phyloP scores from a whole-genome alignment of 192 early-diverging fungal species.

The Backusella parvicylindrica region DNA sequence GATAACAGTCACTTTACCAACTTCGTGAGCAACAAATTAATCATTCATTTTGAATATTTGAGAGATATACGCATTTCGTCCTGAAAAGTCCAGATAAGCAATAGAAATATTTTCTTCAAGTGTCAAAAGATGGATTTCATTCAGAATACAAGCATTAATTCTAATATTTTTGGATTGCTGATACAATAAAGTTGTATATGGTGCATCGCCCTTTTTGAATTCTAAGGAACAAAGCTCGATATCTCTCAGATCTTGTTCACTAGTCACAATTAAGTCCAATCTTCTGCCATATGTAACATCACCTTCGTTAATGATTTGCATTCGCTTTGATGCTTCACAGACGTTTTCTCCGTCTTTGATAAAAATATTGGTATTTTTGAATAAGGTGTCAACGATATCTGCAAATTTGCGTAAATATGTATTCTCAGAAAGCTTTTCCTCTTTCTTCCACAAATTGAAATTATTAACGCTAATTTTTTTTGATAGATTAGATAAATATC shows the following conservation, averaged over 20 bases:
- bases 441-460: neutral
- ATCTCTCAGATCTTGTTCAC: neutral
- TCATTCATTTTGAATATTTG: neutral
- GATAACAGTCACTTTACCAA: neutral
- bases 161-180: neutral
- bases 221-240: neutral
- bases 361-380: neutral
- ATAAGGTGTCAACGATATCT: neutral
- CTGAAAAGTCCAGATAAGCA: neutral
- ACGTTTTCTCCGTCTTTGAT: neutral
- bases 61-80: neutral
- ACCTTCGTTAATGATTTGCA: neutral
- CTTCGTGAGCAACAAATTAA: neutral
- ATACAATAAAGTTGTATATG: neutral
- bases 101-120: neutral
- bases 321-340: neutral
- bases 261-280: neutral
- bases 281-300: neutral
- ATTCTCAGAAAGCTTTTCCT: neutral
- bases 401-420: neutral
- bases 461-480: neutral
- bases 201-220: neutral
- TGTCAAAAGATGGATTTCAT: neutral
- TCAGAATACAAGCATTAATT: neutral
- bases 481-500: conserved; percentile 2